A percentile compares a stretch with the other conserved stretches of the same genome.
Evolutionary conservation across 2,329 filamentous ascomycete genomes (phyloP).

Genomic region (Xylariaceae sp.): DNA sequence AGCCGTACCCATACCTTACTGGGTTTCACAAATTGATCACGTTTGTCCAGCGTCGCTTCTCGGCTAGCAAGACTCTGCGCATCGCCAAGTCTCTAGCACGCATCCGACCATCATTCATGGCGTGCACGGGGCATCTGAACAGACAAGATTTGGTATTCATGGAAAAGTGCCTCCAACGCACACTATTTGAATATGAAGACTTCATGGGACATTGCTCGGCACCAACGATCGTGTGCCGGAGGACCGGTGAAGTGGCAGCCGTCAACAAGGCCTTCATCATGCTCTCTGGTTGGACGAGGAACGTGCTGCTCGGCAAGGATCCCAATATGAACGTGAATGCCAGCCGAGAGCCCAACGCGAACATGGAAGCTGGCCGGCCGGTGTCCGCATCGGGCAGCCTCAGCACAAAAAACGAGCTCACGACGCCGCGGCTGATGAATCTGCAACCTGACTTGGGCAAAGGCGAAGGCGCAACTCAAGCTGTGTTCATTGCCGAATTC

Average conservation of each 20-base stretch:
- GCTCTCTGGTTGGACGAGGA: slow-evolving; percentile 87
- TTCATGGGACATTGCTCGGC: slow-evolving; percentile 84
- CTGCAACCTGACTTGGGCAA: slow-evolving; percentile 33
- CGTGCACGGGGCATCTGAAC: slow-evolving; percentile 82
- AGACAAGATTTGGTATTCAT: slow-evolving; percentile 89
- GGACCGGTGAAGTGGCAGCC: slow-evolving; percentile 89
- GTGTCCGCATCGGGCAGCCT: slow-evolving; percentile 35
- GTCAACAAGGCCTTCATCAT: slow-evolving; percentile 97
- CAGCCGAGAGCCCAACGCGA: slow-evolving; percentile 32
- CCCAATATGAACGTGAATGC: slow-evolving; percentile 82
- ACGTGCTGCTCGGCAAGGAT: slow-evolving; percentile 79
- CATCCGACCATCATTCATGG: slow-evolving; percentile 88
- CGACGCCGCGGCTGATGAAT: slow-evolving; percentile 45
- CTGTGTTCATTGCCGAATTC: slow-evolving; percentile 85
- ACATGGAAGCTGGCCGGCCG: slow-evolving; percentile 55
- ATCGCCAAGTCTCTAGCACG: slow-evolving; percentile 84
- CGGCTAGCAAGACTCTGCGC: slow-evolving; percentile 65
- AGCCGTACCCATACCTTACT: slow-evolving; percentile 84
- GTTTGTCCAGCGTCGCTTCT: slow-evolving; percentile 71
- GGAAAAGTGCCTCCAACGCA: slow-evolving; percentile 94
- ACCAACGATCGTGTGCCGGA: slow-evolving; percentile 83
- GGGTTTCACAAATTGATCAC: slow-evolving; percentile 85
- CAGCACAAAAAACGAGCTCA: slow-evolving; percentile 34
- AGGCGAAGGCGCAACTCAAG: slow-evolving; percentile 48
- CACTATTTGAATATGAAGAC: slow-evolving; percentile 86